Evolutionary conservation across 768 basidiomycete genomes (phyloP), one percentile per base, ranked within the genome.

Genomic region (Boletus pseudopeckii): DNA sequence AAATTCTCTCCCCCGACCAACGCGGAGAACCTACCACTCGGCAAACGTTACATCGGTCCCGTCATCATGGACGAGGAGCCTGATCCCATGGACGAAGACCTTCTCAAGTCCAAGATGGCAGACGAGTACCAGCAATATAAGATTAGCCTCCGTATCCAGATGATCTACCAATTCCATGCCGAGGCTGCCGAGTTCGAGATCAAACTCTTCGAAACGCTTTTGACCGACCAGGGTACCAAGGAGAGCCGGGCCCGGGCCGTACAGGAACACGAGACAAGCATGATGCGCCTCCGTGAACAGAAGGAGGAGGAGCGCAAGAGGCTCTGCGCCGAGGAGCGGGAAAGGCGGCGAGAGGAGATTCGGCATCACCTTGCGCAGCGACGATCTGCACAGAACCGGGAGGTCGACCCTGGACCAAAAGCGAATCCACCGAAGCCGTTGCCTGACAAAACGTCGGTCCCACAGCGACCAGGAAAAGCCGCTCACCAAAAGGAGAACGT

Each of bases 21-120:
- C 32, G 43, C 55, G 13, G 68, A 71, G 0, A 51, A 26, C 24
- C 43, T 61, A 0, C 45, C 67, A 0, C 65, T 54, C 5, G 70
- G 68, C 1, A 71, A 71, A 32, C 70, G 70, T 17, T 70, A 70
- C 7, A 70, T 70, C 50, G 68, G 69, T 1, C 69, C 69, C n/a
- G 28, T 62, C 43, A 60, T 70, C 48, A 14, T 48, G 5, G 69
- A 70, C 15, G 70, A 71, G 37, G 68, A 67, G 0, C 48, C 48
- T 2, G 63, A 71, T 34, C 63, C 69, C 17, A 14, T 65, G 43
- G 68, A 69, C 49, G 61, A 65, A 36, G 60, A 56, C 2, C 54
- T 67, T 44, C 56, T 71, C 37, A 69, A 55, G 55, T 71, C 65
- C 44, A 71, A 66, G 54, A 69, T 71, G 69, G 67, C 69, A 11